Evolutionary conservation across 2,329 filamentous ascomycete species (phyloP).

Genomic region (Cordyceps cateniannulata): DNA sequence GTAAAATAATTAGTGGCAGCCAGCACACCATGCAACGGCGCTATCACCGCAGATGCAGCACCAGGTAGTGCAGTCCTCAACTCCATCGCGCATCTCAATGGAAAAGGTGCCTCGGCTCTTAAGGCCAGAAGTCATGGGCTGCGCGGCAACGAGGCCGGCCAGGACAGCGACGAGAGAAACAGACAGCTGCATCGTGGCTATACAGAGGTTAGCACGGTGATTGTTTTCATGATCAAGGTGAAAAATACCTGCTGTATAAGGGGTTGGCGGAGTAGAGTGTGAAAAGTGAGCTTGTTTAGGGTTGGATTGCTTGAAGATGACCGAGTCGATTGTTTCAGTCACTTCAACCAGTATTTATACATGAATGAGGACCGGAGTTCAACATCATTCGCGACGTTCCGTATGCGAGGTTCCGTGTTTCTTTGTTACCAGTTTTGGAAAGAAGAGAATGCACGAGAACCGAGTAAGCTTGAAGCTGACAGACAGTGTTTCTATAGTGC

Average conservation of each 20-base stretch:
- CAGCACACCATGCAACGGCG: not conserved
- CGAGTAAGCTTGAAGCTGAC: constrained; percentile 3
- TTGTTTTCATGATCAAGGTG: not conserved
- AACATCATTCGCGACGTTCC: not conserved
- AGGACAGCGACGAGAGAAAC: not conserved
- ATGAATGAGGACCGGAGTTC: not conserved
- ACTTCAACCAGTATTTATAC: not conserved
- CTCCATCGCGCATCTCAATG: not conserved
- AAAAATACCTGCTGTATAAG: not conserved
- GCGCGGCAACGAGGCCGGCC: not conserved
- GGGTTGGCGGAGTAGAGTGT: not conserved
- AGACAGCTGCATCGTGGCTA: not conserved
- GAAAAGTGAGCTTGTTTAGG: not conserved
- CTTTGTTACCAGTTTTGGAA: not conserved
- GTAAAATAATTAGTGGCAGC: not conserved
- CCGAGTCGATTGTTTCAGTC: no score
- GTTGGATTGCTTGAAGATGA: no score
- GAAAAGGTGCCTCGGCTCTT: not conserved
- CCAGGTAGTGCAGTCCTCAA: constrained; percentile 2
- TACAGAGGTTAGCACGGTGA: not conserved
- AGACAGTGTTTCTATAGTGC: not conserved
- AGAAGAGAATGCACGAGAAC: not conserved
- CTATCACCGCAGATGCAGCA: constrained; percentile 4
- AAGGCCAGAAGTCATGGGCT: not conserved
- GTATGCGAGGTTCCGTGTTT: not conserved